Evolutionary conservation across 2,329 filamentous ascomycete genomes (phyloP).

Genomic region (Xylaria sp.): DNA sequence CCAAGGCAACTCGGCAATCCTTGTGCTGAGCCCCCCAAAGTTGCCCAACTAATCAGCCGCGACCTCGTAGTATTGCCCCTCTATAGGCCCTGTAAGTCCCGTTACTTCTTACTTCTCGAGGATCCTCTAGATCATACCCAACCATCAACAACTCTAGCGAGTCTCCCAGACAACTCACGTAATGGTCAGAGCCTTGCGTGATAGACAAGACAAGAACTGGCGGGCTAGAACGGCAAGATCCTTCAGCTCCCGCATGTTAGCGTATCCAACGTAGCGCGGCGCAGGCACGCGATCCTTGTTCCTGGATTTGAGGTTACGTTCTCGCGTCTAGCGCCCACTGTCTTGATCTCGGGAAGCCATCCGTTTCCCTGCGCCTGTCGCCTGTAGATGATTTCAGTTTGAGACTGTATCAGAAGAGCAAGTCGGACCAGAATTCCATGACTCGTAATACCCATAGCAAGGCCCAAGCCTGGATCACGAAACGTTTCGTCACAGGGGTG

Average conservation of each 20-base stretch:
- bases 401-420: slow-evolving; percentile 12
- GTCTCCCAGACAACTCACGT: slow-evolving; percentile 7
- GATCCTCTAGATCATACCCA: slow-evolving; percentile 33
- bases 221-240: slow-evolving; percentile 35
- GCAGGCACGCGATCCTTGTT: slow-evolving; percentile 41
- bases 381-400: slow-evolving; percentile 7
- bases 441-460: slow-evolving; percentile 22
- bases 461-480: slow-evolving; percentile 19
- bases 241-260: slow-evolving; percentile 31
- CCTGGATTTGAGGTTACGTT: slow-evolving; percentile 47
- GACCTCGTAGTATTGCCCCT: slow-evolving; percentile 32
- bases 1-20: slow-evolving; percentile 34
- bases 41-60: slow-evolving; percentile 44
- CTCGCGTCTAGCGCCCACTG: slow-evolving; percentile 39
- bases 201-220: slow-evolving; percentile 15
- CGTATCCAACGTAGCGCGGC: slow-evolving; percentile 37
- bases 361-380: slow-evolving; percentile 14
- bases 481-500: slow-evolving; percentile 30
- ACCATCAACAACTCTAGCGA: slow-evolving; percentile 22
- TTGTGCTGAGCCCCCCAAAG: slow-evolving; percentile 37
- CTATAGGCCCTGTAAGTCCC: slow-evolving; percentile 15
- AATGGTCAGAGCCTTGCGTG: slow-evolving; percentile 28
- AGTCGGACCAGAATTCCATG: slow-evolving; percentile 17
- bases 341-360: slow-evolving; percentile 36
- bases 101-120: slow-evolving; percentile 18